These are phyloP conservation scores for Phytopythium cucurbitacearum DNA, from an alignment of 352 stramenopile species.

Conservation along the genomic window DNA sequence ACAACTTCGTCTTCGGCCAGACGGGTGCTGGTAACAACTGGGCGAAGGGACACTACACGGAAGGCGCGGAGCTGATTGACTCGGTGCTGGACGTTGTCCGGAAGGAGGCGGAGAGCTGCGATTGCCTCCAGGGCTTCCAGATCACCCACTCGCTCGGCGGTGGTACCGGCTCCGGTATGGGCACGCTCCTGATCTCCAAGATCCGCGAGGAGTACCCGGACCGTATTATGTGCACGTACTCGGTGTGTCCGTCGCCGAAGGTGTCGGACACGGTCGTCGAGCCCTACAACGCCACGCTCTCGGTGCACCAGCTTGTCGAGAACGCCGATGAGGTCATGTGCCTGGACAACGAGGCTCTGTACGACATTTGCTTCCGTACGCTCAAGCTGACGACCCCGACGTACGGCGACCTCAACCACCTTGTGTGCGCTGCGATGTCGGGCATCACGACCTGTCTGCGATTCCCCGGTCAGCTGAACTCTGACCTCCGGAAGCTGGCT, in stretches of 20 bases:
- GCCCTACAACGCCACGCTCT: constrained; percentile 99
- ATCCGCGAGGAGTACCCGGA: constrained; percentile 98
- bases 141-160: constrained; percentile 99
- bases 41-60: constrained; percentile 99
- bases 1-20: constrained; percentile 99
- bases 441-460: constrained; percentile 98
- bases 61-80: constrained; percentile 98
- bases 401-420: constrained; percentile 98
- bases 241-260: constrained; percentile 96
- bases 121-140: constrained; percentile 99
- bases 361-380: constrained; percentile 99
- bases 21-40: constrained; percentile 98
- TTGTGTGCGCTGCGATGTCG: constrained; percentile 98
- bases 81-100: constrained; percentile 97
- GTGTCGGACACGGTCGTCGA: constrained; percentile 99
- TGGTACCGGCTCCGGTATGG: constrained; percentile 98
- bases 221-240: constrained; percentile 99
- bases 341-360: constrained; percentile 99
- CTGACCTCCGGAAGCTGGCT: constrained; percentile 97
- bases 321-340: constrained; percentile 99
- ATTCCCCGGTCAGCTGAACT: constrained; percentile 99
- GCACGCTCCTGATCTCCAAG: constrained; percentile 98
- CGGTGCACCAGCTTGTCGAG: constrained; percentile 99
- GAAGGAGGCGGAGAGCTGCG: constrained; percentile 97
- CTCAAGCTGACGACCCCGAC: constrained; percentile 98